Evolutionary conservation across 2,329 filamentous ascomycete genomes (phyloP), one percentile per base, ranked within the genome.

Genomic region (Lachnellula occidentalis): DNA sequence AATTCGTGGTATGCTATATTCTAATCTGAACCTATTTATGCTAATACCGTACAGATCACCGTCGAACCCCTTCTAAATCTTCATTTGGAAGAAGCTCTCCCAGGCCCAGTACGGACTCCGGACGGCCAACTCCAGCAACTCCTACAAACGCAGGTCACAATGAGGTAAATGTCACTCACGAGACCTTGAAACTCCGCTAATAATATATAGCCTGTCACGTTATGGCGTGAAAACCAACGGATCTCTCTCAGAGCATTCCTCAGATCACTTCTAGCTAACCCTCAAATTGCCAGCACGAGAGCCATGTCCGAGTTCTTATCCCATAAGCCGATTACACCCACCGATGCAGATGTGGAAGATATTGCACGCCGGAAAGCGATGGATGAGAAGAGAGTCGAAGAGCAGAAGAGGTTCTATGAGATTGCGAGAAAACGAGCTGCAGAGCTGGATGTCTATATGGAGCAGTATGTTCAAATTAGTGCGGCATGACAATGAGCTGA

Each of bases 371-470:
- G 94, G 51, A 95, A 92, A 70, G 79, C 82, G 12, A 85, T 96
- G 71, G 94, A 99, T 65, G 86, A 89, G 69, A 88, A 88, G 71
- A 85, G 94, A 45, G 81, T 97, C 50, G 89, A 95, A 66, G 94
- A 99, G 71, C 94, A 99, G 70, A 88, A 85, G 68, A 83, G 85
- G 61, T 99, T 99, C 69, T 99, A 96, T 70, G 92, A 99, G 69
- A 92, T 99, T 67, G 94, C 94, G 8, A 80, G 91, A 61, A 86
- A 91, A 70, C 84, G 94, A 61, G 94, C 94, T 1, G 87, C 89
- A 5, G 94, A 97, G 67, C 78, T 99, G 49, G 94, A 99, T 71
- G 89, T 95, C 22, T 96, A 97, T 69, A 99, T 99, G 94, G 94
- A 99, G 72, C 73, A 95, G 85, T 90, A 72, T 72, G 85, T 74